Percentiles rank a stretch among this genome's conserved stretches.
phyloP scores from a whole-genome alignment of 2,329 filamentous ascomycete species.

The Microdochium bolleyi region DNA sequence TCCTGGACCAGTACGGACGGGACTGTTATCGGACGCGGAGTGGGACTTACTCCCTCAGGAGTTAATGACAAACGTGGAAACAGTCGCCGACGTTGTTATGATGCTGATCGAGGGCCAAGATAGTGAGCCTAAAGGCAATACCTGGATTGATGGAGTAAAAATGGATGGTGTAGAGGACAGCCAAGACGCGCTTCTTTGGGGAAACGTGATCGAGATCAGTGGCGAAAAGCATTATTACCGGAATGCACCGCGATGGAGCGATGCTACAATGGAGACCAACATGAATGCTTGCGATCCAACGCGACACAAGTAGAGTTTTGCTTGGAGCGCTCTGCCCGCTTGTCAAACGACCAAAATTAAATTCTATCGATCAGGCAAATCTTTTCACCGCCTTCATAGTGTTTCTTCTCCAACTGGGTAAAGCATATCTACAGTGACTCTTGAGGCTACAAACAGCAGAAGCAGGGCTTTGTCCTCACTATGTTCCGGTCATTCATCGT shows the following conservation, averaged over 20 bases:
- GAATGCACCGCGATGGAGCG: not conserved
- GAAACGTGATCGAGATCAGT: not conserved
- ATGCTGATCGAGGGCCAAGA: slow-evolving; percentile 13
- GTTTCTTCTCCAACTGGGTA: no score
- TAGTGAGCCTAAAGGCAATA: not conserved
- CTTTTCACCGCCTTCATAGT: no score
- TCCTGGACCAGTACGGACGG: not conserved
- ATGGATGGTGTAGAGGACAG: not conserved
- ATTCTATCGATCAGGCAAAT: no score
- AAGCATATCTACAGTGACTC: no score
- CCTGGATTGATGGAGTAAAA: not conserved
- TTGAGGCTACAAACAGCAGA: no score
- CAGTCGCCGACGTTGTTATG: slow-evolving; percentile 16
- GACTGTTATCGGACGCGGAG: slow-evolving; percentile 9
- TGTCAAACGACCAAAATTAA: no score
- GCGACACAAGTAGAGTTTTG: no score
- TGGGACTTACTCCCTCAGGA: slow-evolving; percentile 20
- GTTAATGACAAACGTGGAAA: slow-evolving; percentile 18
- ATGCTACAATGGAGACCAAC: not conserved
- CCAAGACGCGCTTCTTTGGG: not conserved
- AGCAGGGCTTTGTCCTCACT: no score
- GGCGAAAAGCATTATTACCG: not conserved
- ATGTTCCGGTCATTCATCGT: no score
- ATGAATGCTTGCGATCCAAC: no score
- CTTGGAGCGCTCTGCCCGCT: no score